phyloP scores from a whole-genome alignment of 768 basidiomycete genomes.

The Rhizopogon vinicolor region DNA sequence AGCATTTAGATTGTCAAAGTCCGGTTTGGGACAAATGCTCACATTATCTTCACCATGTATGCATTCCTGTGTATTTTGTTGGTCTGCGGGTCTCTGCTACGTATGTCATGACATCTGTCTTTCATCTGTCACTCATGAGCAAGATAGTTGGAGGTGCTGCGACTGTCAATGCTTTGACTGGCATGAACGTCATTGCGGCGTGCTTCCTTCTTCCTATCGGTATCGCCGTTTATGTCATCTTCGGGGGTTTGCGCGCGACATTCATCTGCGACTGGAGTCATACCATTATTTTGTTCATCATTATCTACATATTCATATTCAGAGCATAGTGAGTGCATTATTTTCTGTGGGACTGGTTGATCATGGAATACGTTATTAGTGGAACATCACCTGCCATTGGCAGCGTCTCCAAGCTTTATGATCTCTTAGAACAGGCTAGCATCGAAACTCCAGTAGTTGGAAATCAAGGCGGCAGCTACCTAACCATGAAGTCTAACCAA shows the following conservation, averaged over 20 bases:
- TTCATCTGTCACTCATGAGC: background rate
- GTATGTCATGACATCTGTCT: constrained; percentile 21
- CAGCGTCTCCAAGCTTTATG: constrained; percentile 37
- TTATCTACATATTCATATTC: constrained; percentile 32
- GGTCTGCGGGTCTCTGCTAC: constrained; percentile 45
- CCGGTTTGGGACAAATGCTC: constrained; percentile 42
- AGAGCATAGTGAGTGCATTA: constrained; percentile 23
- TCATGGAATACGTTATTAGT: constrained; percentile 12
- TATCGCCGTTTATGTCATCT: constrained; percentile 37
- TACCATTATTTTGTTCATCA: constrained; percentile 39
- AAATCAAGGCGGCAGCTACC: constrained; percentile 46
- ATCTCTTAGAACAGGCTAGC: constrained; percentile 43
- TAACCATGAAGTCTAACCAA: constrained; percentile 52
- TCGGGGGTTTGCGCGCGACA: constrained; percentile 41
- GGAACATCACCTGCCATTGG: constrained; percentile 34
- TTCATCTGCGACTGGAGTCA: constrained; percentile 43
- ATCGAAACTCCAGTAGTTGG: constrained; percentile 42
- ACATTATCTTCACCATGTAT: constrained; percentile 50
- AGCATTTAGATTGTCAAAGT: constrained; percentile 38
- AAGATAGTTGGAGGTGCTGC: constrained; percentile 39
- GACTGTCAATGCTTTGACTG: constrained; percentile 40
- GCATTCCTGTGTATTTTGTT: constrained; percentile 47
- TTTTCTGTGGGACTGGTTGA: background rate
- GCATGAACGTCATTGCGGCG: constrained; percentile 40
- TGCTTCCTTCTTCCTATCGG: constrained; percentile 43